Evolutionary conservation across 345 rosid species (phyloP).

Genomic region (Cardiospermum halicacabum): DNA sequence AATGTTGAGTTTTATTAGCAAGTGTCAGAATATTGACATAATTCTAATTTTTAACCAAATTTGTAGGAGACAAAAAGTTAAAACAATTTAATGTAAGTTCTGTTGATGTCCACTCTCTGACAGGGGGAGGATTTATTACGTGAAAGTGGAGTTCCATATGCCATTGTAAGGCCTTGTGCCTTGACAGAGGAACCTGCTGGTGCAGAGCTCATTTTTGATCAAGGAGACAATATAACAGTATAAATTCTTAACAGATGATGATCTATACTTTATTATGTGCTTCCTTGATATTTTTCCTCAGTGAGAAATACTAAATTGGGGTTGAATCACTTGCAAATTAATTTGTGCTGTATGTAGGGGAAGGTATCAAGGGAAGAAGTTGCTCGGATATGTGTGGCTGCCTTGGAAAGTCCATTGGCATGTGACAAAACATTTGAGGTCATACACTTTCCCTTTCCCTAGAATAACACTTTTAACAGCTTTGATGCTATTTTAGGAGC

Average conservation of each 20-base stretch:
- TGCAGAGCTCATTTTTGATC: conserved; percentile 87
- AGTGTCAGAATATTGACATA: background rate
- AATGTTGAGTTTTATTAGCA: background rate
- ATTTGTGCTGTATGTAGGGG: conserved; percentile 42
- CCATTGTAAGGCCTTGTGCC: conserved; percentile 90
- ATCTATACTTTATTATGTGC: background rate
- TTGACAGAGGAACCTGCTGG: conserved; percentile 97
- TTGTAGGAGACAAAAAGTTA: background rate
- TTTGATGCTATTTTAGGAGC: background rate
- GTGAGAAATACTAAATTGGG: background rate
- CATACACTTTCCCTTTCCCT: background rate
- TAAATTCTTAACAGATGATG: background rate
- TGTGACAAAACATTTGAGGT: conserved; percentile 94
- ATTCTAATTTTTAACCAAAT: background rate
- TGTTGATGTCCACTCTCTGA: background rate
- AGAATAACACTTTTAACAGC: background rate
- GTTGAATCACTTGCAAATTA: no score
- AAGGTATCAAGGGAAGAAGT: conserved; percentile 93
- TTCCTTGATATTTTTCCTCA: background rate
- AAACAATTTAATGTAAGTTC: background rate
- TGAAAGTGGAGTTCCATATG: conserved; percentile 79
- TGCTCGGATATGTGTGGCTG: conserved; percentile 80
- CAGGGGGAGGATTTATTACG: conserved; percentile 89
- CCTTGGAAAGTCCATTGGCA: conserved; percentile 74
- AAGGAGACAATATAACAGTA: conserved; percentile 92